Evolutionary conservation across 225 moss, liverwort and hornwort species (phyloP).

Genomic region (Lunularia cruciata): DNA sequence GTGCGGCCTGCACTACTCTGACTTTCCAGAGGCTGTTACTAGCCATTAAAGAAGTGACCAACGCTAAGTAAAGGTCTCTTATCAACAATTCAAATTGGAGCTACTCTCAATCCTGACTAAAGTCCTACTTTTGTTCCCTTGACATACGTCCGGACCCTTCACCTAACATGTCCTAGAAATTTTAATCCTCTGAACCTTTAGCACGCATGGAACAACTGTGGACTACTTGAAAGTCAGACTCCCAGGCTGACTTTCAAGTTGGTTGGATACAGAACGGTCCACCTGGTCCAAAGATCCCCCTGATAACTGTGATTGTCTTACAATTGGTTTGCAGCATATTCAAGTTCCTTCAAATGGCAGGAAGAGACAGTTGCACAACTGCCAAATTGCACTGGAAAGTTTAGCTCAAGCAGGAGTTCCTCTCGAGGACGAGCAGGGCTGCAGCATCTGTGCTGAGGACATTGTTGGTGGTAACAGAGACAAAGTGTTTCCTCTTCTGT

Average conservation of each 20-base stretch:
- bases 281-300: too few relatives aligned
- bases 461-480: conserved; percentile 67
- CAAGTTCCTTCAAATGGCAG: conserved; percentile 61
- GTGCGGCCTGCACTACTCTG: conserved; percentile 20
- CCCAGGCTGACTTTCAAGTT: too few relatives aligned
- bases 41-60: conserved; percentile 3
- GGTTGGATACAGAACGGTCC: too few relatives aligned
- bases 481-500: conserved; percentile 64
- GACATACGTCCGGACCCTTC: too few relatives aligned
- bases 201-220: too few relatives aligned
- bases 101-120: too few relatives aligned
- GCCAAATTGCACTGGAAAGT: conserved; percentile 61
- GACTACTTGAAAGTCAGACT: too few relatives aligned
- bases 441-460: conserved; percentile 59
- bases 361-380: conserved; percentile 62
- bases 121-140: too few relatives aligned
- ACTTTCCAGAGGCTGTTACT: conserved; percentile 4
- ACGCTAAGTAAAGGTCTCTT: not conserved
- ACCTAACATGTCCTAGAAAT: too few relatives aligned
- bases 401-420: conserved; percentile 68
- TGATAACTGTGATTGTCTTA: not conserved
- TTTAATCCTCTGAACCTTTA: too few relatives aligned
- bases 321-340: conserved; percentile 29
- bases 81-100: not conserved
- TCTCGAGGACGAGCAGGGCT: conserved; percentile 66